A percentile compares a stretch with the other conserved stretches of the same genome.
phyloP scores from a whole-genome alignment of 345 rosid genomes.

The Euclidium syriacum region DNA sequence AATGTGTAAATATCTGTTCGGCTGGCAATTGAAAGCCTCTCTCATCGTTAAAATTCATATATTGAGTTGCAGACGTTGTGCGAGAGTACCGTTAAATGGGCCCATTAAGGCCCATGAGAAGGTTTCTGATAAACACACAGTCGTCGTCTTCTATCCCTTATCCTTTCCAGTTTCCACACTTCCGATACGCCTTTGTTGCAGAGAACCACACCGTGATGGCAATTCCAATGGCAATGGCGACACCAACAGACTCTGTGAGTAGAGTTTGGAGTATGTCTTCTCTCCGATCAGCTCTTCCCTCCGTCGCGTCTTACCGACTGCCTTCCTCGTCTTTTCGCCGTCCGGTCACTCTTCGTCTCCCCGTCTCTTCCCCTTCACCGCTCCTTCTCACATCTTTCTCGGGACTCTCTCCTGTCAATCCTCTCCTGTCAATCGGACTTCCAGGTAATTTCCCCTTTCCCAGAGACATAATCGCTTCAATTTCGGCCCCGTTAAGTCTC shows the following conservation, averaged over 20 bases:
- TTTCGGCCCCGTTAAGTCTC: slow-evolving; percentile 1
- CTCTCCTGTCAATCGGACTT: slow-evolving; percentile 45
- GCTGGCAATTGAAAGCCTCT: background rate
- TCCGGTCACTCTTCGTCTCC: slow-evolving; percentile 14
- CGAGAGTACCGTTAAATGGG: background rate
- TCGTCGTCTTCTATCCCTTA: slow-evolving; percentile 11
- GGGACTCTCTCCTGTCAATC: slow-evolving; percentile 47
- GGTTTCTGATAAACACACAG: background rate
- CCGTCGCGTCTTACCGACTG: slow-evolving; percentile 35
- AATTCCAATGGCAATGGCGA: slow-evolving; percentile 35
- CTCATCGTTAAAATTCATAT: too few species aligned
- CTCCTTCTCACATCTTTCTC: slow-evolving; percentile 38
- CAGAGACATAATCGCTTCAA: background rate
- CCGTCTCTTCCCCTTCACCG: slow-evolving; percentile 28
- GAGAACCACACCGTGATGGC: slow-evolving; percentile 32
- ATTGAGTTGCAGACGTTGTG: background rate
- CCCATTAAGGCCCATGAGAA: slow-evolving; percentile 1
- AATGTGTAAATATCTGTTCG: background rate
- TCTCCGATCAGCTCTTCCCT: slow-evolving; percentile 64
- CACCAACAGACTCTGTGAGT: slow-evolving; percentile 25
- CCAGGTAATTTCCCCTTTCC: slow-evolving; percentile 35
- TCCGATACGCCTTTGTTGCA: slow-evolving; percentile 8
- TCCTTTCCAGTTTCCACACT: background rate
- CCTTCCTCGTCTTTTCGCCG: slow-evolving; percentile 29
- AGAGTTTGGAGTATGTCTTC: slow-evolving; percentile 64